A percentile compares a stretch with the other conserved stretches of the same genome.
These are phyloP conservation scores for Claviceps citrina DNA, from an alignment of 2,329 filamentous ascomycete genomes.

Conservation along the genomic window DNA sequence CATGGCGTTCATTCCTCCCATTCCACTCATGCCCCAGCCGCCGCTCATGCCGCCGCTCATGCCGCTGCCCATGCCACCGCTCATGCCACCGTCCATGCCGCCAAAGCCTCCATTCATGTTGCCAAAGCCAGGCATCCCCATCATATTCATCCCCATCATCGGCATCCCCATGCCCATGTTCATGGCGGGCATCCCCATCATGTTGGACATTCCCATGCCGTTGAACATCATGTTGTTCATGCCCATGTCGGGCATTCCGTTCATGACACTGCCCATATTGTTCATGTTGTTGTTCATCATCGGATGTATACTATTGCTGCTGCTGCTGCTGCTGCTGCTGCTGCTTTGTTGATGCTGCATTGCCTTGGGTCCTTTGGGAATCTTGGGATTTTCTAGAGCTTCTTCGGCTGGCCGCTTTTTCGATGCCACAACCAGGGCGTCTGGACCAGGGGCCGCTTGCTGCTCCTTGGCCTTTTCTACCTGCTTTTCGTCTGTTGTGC, in stretches of 20 bases:
- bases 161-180: slow-evolving; percentile 13
- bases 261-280: slow-evolving; percentile 25
- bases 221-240: slow-evolving; percentile 16
- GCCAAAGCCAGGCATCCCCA: slow-evolving; percentile 12
- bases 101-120: slow-evolving; percentile 7
- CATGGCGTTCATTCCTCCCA: slow-evolving; percentile 13
- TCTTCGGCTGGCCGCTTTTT: slow-evolving; percentile 80
- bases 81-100: slow-evolving; percentile 14
- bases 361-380: slow-evolving; percentile 49
- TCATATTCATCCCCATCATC: slow-evolving; percentile 17
- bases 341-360: slow-evolving; percentile 40
- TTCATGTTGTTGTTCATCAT: slow-evolving; percentile 24
- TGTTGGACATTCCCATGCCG: slow-evolving; percentile 15
- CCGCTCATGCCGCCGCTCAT: slow-evolving; percentile 18
- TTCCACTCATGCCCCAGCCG: slow-evolving; percentile 12
- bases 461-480: slow-evolving; percentile 23
- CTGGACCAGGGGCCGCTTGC: slow-evolving; percentile 14
- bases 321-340: too few species aligned
- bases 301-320: slow-evolving; percentile 24
- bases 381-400: slow-evolving; percentile 45
- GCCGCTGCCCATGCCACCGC: slow-evolving; percentile 11
- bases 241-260: slow-evolving; percentile 21
- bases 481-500: slow-evolving; percentile 13
- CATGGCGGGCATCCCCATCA: slow-evolving; percentile 22
- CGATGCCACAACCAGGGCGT: slow-evolving; percentile 23